phyloP scores from a whole-genome alignment of 192 early-diverging fungal genomes.

The Haplosporangium gracile region DNA sequence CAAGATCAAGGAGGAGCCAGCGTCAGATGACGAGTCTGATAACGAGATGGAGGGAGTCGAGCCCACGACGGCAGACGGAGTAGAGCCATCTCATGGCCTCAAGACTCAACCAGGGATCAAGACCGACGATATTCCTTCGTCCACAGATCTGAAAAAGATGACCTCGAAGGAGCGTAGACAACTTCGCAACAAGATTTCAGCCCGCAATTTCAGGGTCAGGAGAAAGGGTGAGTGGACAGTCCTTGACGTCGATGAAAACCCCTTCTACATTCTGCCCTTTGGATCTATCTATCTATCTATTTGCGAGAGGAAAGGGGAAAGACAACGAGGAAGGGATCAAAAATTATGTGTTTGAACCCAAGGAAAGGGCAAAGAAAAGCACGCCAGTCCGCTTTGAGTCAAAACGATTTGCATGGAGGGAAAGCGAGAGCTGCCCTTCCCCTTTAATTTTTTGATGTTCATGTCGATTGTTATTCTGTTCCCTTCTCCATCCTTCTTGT shows the following conservation, averaged over 20 bases:
- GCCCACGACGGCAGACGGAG: slow-evolving; percentile 4
- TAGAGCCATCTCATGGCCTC: slow-evolving; percentile 46
- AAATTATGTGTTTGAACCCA: not conserved
- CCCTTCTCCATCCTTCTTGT: not conserved
- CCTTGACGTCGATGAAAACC: not conserved
- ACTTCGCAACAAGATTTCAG: slow-evolving; percentile 90
- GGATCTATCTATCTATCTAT: not conserved
- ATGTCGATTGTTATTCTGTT: not conserved
- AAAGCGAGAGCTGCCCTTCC: not conserved
- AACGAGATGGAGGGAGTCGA: slow-evolving; percentile 24
- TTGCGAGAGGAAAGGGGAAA: not conserved
- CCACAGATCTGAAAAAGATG: slow-evolving; percentile 73
- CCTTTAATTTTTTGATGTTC: not conserved
- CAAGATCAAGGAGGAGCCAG: slow-evolving; percentile 42
- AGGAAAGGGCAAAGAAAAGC: not conserved
- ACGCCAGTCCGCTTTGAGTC: not conserved
- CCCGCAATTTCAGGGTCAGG: slow-evolving; percentile 85
- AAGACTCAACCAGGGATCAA: slow-evolving; percentile 58
- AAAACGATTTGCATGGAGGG: not conserved
- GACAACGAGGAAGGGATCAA: not conserved
- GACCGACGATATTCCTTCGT: slow-evolving; percentile 56
- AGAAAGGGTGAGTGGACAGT: slow-evolving; percentile 74
- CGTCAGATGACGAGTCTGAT: slow-evolving; percentile 52
- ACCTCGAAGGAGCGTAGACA: slow-evolving; percentile 83
- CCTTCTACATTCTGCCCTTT: not conserved